Evolutionary conservation across 163 green algal species (phyloP).

Genomic region (Scenedesmus sp.): DNA sequence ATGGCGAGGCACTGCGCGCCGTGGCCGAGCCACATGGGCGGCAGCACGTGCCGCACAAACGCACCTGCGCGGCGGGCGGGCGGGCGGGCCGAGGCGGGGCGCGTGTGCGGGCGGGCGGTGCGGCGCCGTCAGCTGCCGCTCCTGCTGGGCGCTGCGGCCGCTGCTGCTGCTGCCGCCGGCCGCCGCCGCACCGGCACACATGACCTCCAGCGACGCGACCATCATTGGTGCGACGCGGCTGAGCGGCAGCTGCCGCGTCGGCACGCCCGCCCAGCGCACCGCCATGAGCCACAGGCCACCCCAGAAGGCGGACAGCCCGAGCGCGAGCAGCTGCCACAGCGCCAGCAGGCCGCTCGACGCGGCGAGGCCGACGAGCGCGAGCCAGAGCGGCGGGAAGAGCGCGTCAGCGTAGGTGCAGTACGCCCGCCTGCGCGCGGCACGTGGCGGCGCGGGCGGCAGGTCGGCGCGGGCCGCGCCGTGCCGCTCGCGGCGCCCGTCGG

Average conservation of each 20-base stretch:
- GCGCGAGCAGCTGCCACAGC: conserved; percentile 46
- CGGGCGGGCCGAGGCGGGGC: too few relatives aligned
- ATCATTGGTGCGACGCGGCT: conserved; percentile 46
- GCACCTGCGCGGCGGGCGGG: conserved; percentile 1
- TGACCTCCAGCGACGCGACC: conserved; percentile 42
- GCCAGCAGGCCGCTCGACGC: conserved; percentile 24
- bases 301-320: conserved; percentile 30
- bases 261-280: conserved; percentile 38
- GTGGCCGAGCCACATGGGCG: conserved; percentile 32
- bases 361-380: conserved; percentile 1
- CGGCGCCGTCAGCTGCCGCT: too few relatives aligned
- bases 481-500: background rate
- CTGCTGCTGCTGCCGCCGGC: too few relatives aligned
- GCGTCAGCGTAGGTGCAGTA: conserved; percentile 53
- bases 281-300: conserved; percentile 42
- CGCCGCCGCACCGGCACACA: too few relatives aligned
- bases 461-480: too few relatives aligned
- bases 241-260: background rate
- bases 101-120: too few relatives aligned
- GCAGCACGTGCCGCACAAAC: conserved; percentile 13
- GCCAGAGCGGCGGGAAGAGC: conserved; percentile 51
- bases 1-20: background rate
- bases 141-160: too few relatives aligned
- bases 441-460: background rate
- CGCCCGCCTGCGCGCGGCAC: conserved; percentile 13